phyloP scores from a whole-genome alignment of 192 early-diverging fungal genomes.

The Geosiphon pyriformis region DNA sequence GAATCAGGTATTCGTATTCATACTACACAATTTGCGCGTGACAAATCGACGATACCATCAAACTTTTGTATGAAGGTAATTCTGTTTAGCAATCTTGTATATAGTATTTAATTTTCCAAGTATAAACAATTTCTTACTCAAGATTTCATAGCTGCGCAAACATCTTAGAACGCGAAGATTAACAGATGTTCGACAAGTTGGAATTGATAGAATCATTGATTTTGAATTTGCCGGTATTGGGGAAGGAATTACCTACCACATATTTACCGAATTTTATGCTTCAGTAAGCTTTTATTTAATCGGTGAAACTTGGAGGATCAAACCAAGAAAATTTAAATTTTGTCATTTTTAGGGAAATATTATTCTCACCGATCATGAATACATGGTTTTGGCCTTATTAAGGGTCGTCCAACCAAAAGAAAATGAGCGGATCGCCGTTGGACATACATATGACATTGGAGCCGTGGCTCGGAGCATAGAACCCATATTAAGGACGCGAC shows the following conservation, averaged over 20 bases:
- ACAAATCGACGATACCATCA: constrained; percentile 82
- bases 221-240: constrained; percentile 79
- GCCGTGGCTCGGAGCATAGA: constrained; percentile 48
- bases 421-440: constrained; percentile 74
- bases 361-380: constrained; percentile 87
- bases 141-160: constrained; percentile 67
- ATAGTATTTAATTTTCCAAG: constrained; percentile 8
- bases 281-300: constrained; percentile 48
- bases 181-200: constrained; percentile 74
- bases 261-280: constrained; percentile 76
- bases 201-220: constrained; percentile 88
- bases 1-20: constrained; percentile 94
- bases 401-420: constrained; percentile 83
- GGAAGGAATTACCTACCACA: constrained; percentile 56
- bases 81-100: neutral
- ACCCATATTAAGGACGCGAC: constrained; percentile 46
- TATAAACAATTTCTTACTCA: neutral
- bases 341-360: constrained; percentile 75
- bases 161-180: constrained; percentile 79
- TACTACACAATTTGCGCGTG: constrained; percentile 81
- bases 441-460: constrained; percentile 69
- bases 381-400: constrained; percentile 75
- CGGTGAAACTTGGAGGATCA: too few relatives aligned
- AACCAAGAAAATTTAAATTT: constrained; percentile 10
- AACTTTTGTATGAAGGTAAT: constrained; percentile 76